Conservation (phyloP, 805 yeast species). For the Millerago galiae region DNA sequence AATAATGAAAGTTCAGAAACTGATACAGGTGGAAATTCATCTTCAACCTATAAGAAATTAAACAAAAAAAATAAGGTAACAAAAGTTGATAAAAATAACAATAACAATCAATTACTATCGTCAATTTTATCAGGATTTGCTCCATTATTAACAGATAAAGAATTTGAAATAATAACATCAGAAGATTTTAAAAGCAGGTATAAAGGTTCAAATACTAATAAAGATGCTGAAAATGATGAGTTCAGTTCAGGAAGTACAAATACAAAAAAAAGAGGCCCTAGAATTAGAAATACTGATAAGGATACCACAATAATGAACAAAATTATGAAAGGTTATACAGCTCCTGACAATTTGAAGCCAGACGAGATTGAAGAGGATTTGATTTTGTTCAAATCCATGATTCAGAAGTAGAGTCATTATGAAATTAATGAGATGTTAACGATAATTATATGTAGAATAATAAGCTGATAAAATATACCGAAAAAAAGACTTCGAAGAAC, state of each 20-base stretch:
- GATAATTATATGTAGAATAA: not conserved
- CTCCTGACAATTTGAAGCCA: slow-evolving; percentile 23
- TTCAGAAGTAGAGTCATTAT: not conserved
- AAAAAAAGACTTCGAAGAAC: not conserved
- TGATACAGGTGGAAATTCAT: slow-evolving; percentile 13
- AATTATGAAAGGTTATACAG: slow-evolving; percentile 22
- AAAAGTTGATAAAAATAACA: slow-evolving; percentile 1
- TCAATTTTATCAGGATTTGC: slow-evolving; percentile 26
- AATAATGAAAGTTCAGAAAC: slow-evolving; percentile 13
- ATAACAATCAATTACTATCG: slow-evolving; percentile 4
- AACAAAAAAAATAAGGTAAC: not conserved
- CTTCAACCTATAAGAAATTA: not conserved
- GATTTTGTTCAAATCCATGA: slow-evolving; percentile 6
- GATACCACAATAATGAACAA: slow-evolving; percentile 16
- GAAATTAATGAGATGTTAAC: not conserved
- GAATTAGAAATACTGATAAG: slow-evolving; percentile 5
- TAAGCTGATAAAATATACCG: no score
- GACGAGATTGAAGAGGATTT: slow-evolving; percentile 27
- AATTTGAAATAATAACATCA: slow-evolving; percentile 27
- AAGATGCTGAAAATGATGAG: not conserved
- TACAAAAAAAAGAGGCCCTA: slow-evolving; percentile 6
- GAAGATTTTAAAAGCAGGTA: slow-evolving; percentile 14
- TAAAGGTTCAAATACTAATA: not conserved
- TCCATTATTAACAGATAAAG: slow-evolving; percentile 26
- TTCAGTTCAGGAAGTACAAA: not conserved